phyloP scores from a whole-genome alignment of 2,329 filamentous ascomycete genomes.

The Cordyceps pruinosa region DNA sequence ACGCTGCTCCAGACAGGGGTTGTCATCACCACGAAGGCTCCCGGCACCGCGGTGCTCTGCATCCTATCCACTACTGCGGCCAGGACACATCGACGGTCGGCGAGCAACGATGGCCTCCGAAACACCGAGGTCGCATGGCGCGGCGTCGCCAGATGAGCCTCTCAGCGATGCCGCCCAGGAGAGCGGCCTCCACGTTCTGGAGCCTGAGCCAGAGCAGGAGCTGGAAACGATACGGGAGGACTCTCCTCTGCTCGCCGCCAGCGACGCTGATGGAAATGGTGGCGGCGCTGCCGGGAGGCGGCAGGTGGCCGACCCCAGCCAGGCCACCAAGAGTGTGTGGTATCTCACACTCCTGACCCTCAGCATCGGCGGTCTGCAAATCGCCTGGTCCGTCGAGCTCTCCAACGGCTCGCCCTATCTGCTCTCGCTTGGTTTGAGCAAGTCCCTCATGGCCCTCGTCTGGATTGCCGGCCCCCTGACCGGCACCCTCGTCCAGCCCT shows the following conservation, averaged over 20 bases:
- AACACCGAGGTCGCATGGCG: background rate
- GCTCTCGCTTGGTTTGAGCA: conserved; percentile 73
- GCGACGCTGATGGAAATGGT: background rate
- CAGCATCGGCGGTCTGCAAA: conserved; percentile 80
- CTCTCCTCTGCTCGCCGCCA: conserved; percentile 15
- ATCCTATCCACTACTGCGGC: background rate
- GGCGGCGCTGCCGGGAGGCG: background rate
- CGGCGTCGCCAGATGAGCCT: background rate
- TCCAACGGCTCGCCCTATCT: conserved; percentile 87
- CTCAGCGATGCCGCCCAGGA: conserved; percentile 7
- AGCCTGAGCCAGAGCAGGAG: conserved; percentile 12
- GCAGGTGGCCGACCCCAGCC: conserved; percentile 34
- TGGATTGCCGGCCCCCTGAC: conserved; percentile 80
- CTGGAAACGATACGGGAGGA: conserved; percentile 15
- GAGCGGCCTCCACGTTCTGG: conserved; percentile 4
- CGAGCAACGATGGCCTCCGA: background rate
- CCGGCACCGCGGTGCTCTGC: background rate
- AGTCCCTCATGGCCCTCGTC: conserved; percentile 73
- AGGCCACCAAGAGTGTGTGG: conserved; percentile 72
- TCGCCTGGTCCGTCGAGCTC: conserved; percentile 92
- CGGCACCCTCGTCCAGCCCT: conserved; percentile 73
- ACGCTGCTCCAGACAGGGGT: background rate
- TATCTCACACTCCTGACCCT: conserved; percentile 83
- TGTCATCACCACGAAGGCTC: background rate
- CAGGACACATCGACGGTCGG: background rate